Evolutionary conservation across 805 yeast genomes (phyloP).

Genomic region (Starmerella ratchasimensis): DNA sequence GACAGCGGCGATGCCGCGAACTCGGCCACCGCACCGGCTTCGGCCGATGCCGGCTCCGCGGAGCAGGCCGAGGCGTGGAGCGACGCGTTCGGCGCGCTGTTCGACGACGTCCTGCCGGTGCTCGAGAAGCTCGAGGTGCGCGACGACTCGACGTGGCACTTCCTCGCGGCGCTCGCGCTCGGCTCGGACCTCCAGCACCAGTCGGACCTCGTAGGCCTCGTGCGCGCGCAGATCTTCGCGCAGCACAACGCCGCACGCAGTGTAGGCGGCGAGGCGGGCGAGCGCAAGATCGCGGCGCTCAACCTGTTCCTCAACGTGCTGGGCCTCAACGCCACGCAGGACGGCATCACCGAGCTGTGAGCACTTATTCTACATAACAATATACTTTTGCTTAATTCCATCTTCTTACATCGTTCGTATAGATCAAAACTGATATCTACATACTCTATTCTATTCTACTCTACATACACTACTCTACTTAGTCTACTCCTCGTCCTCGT

Average conservation of each 20-base stretch:
- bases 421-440: no score
- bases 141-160: slow-evolving; percentile 64
- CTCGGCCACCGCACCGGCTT: slow-evolving; percentile 75
- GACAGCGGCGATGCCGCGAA: slow-evolving; percentile 29
- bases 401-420: no score
- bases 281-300: slow-evolving; percentile 59
- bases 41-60: slow-evolving; percentile 53
- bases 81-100: slow-evolving; percentile 64
- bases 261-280: slow-evolving; percentile 37
- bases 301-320: slow-evolving; percentile 87
- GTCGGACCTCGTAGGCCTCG: slow-evolving; percentile 85
- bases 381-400: no score
- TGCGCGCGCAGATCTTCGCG: slow-evolving; percentile 76
- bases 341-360: slow-evolving; percentile 68
- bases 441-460: neutral
- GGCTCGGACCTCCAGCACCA: slow-evolving; percentile 83
- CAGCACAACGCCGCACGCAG: slow-evolving; percentile 47
- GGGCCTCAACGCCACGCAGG: slow-evolving; percentile 87
- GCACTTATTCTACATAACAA: no score
- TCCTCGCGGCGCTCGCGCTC: slow-evolving; percentile 81
- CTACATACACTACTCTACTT: neutral
- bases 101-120: slow-evolving; percentile 65
- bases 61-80: slow-evolving; percentile 47
- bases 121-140: slow-evolving; percentile 74
- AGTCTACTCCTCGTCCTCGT: no score